Evolutionary conservation across 257 asterid genomes (phyloP), one percentile per base, ranked within the genome.

Genomic region (Ehretia macrophylla): DNA sequence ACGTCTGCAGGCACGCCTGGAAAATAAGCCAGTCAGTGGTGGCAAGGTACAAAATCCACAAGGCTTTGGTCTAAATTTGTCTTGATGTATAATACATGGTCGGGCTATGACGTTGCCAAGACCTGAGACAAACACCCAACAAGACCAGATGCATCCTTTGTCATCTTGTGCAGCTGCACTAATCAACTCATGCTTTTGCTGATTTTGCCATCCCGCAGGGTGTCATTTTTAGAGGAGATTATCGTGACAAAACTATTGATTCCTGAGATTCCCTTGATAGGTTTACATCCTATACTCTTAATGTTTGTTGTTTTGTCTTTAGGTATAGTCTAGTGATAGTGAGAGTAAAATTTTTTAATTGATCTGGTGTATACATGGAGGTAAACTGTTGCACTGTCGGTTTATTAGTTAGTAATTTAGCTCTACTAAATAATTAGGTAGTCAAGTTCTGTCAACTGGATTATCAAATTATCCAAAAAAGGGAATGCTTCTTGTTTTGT

Each of bases 51-150:
- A 62, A 64, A 59, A 23, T 52, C 44, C 49, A 20, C 49, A 65
- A 73, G 22, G 68, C 56, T 60, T 60, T 23, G 50, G 17, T 63
- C 52, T 14, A 22, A 22, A 19, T 51, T 52, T 47, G 65, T 60
- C 60, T 51, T 63, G 67, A 64, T 66, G 47, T 68, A 60, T 51
- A 76, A 62, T 32, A 11, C 53, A 60, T 69, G 87, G 92, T 81
- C 88, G 85, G 87, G 17, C 37, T 45, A 8, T 69, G 93, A 83
- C 71, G 95, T 79, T 66, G 85, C 80, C 84, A 73, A 66, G 58
- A 68, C 94, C 59, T 65, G 22, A 49, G 63, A 73, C 79, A 27
- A 50, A 49, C 21, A 40, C 54, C 0, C 37, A 50, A 46, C 13
- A 11, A 5, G 68, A 42, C 8, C 8, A 42, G 47, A 61, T 44